Evolutionary conservation across 2,329 filamentous ascomycete species (phyloP).

Genomic region (Aspergillus sp.): DNA sequence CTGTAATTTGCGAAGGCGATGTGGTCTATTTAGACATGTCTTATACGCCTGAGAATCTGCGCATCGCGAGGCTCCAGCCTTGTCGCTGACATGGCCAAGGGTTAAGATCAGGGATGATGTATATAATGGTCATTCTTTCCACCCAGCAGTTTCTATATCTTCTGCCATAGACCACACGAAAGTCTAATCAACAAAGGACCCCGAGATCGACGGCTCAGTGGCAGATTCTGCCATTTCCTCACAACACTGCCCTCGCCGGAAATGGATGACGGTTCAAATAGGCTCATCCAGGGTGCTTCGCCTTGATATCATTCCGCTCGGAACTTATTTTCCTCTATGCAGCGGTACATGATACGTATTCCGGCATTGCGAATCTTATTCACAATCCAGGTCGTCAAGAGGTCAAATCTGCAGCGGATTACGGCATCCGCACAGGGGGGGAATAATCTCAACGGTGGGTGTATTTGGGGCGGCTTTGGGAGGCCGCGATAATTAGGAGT

Average conservation of each 20-base stretch:
- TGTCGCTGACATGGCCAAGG: background rate
- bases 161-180: constrained; percentile 1
- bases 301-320: background rate
- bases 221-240: constrained; percentile 2
- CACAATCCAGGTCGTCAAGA: background rate
- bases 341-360: background rate
- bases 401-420: background rate
- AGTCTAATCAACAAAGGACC: constrained; percentile 1
- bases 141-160: constrained; percentile 4
- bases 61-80: background rate
- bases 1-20: background rate
- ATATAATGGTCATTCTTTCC: constrained; percentile 7
- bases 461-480: background rate
- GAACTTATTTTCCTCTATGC: background rate
- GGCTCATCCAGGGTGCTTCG: background rate
- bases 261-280: background rate
- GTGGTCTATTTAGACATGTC: background rate
- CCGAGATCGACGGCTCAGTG: background rate
- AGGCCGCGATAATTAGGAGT: background rate
- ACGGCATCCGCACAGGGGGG: background rate
- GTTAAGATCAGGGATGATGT: background rate
- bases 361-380: background rate
- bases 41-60: background rate
- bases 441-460: background rate
- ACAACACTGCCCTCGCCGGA: background rate